Evolutionary conservation across 176 grass and related monocot genomes (phyloP).

Genomic region (Echinochloa phyllopogon): DNA sequence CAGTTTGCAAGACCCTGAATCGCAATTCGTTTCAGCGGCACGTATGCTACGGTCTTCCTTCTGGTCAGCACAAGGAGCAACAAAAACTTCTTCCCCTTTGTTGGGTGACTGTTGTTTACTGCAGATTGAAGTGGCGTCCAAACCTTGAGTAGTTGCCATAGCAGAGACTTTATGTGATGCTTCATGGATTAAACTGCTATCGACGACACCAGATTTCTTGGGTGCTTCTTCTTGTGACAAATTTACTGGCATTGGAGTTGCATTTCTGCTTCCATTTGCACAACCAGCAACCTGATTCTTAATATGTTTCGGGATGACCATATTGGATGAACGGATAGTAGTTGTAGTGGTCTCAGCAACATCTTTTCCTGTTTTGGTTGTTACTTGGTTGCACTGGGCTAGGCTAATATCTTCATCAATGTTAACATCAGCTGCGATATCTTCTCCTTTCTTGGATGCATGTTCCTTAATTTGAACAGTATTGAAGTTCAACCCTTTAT

Average conservation of each 20-base stretch:
- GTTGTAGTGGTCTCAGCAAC: background rate
- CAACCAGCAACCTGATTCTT: background rate
- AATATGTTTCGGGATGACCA: background rate
- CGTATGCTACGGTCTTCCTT: background rate
- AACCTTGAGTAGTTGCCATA: background rate
- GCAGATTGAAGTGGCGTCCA: background rate
- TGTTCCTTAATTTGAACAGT: background rate
- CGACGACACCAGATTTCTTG: slow-evolving; percentile 9
- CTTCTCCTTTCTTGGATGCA: slow-evolving; percentile 22
- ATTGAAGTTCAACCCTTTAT: background rate
- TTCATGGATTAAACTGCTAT: slow-evolving; percentile 26
- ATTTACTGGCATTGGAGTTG: slow-evolving; percentile 11
- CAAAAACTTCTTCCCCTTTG: background rate
- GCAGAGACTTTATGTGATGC: slow-evolving; percentile 7
- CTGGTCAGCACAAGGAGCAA: background rate
- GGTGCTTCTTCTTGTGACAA: background rate
- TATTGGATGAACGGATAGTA: background rate
- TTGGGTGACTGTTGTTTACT: background rate
- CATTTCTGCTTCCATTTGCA: background rate
- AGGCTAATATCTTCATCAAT: background rate
- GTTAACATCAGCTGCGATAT: background rate
- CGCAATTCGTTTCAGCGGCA: background rate
- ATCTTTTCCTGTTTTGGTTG: slow-evolving; percentile 10
- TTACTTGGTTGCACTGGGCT: slow-evolving; percentile 17
- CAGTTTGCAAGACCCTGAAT: background rate